Base-by-base conservation (phyloP, 2,329 filamentous ascomycete species). In the Exophiala viscosa region DNA sequence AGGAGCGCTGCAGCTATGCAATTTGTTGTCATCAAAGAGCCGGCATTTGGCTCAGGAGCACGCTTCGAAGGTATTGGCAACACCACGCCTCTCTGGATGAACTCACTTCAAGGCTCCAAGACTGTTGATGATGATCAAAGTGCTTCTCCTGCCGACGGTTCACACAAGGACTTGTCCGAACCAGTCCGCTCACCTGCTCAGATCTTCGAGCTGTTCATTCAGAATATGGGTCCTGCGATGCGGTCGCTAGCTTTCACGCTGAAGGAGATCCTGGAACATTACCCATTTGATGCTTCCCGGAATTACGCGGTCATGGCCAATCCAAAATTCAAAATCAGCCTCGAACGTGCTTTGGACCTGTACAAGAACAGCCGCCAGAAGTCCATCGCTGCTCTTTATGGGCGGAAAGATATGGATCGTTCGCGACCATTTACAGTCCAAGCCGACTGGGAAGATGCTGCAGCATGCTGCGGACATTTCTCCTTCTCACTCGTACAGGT, bases 381-480 rank as follows among this genome's bases (percentile, higher is more conserved):
- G 44, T 90, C 93, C 0, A 74, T 99, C 5, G 79, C 84, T 51
- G 80, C 87, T 52, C 77, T 99, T 1, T 97, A 99, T 69, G 84
- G 81, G 58, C 87, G 82, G 46, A 90, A 90, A 55, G 85, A 90
- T 62, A 76, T 90, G 35, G 82, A 82, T 9, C 82, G 82, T 52
- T 76, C 83, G 2, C 80, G 83, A 38, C 85, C 86, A 0, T 79
- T 89, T 47, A 86, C 87, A 57, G 80, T 92, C 7, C 86, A 95
- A 65, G 93, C 92, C 2, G 93, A 97, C 68, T 90, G 96, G 52
- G 93, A 99, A 68, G 93, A 99, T 69, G 91, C 97, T 9, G 91
- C 92, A 36, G 92, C 93, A n/a, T 95, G 91, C 51, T 99, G 93
- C 65, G 92, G 93, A 0, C 91, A 97, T 70, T 99, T 97, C 66